Base-by-base conservation (phyloP, 176 grass and related monocot genomes). In the Carex kokanica region DNA sequence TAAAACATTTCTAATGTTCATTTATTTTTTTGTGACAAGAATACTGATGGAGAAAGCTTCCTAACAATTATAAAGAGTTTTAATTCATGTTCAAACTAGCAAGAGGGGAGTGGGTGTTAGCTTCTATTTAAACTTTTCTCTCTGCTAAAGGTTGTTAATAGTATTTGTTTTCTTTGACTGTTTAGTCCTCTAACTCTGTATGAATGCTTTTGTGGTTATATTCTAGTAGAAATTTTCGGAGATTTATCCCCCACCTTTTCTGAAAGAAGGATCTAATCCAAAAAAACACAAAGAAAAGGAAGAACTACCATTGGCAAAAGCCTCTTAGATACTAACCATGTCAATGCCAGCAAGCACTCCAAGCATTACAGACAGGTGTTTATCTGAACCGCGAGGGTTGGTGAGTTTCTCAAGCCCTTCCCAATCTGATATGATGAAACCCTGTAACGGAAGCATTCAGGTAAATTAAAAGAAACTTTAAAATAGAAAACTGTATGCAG, bases 381-480 rank as follows among this genome's bases (percentile, higher is more conserved):
- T 93, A 78, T 93, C 88, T 3, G 88, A 80, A 75, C 84, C 74
- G 3, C 3, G 47, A 10, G 93, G 93, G 24, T 10, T 88, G 0
- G 93, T 96, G 56, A 96, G 93, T 65, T 85, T 86, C 11, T 96
- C 91, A 45, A 96, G 14, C 2, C 90, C 93, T 78, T 86, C 27
- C 87, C 91, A 93, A 29, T 96, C 93, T 15, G 93, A 91, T 66
- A 96, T 96, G 14, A 93, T 59, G n/a, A 96, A 96, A 38, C 91
- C 93, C 90, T 96, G 65, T 51, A n/a, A 59, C 51, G 18, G 23
- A 32, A 74, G 59, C 60, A 78, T 75, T n/a, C 11, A 54, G 29
- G 36, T 75, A 60, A 80, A 36, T 45, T 25, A 81, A 86, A 71
- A 68, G 15, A 86, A n/a, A 70, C 4, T 21, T 2, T 24, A 21